Evolutionary conservation across 2,329 filamentous ascomycete genomes (phyloP).

Genomic region (Aspergillus fructus): DNA sequence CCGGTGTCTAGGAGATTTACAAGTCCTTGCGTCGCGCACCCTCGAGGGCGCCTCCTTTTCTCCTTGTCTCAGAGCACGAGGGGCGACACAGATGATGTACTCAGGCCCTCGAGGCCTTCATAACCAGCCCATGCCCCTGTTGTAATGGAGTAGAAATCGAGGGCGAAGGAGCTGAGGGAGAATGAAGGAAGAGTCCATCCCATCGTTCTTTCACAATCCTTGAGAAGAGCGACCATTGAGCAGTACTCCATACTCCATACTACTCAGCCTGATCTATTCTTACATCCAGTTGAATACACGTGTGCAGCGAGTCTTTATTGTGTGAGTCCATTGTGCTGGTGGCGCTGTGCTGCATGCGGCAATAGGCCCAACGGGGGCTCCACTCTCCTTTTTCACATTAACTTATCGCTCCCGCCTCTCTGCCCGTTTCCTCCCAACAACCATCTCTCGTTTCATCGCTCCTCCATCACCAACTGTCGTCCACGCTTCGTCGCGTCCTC

Average conservation of each 20-base stretch:
- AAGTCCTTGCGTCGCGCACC: slow-evolving; percentile 14
- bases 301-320: no score
- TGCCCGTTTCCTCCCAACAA: slow-evolving; percentile 15
- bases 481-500: slow-evolving; percentile 31
- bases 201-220: no score
- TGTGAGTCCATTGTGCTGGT: not conserved
- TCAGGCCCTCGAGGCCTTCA: slow-evolving; percentile 9
- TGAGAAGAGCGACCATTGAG: not conserved
- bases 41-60: slow-evolving; percentile 11
- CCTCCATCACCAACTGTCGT: slow-evolving; percentile 56
- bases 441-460: slow-evolving; percentile 5
- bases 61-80: slow-evolving; percentile 10
- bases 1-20: slow-evolving; percentile 8
- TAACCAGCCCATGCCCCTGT: slow-evolving; percentile 14
- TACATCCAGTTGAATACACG: not conserved
- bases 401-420: slow-evolving; percentile 21
- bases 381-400: slow-evolving; percentile 21
- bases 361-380: not conserved
- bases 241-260: slow-evolving; percentile 36
- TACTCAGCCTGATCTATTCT: not conserved
- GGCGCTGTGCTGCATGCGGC: not conserved
- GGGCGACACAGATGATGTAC: not conserved
- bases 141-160: slow-evolving; percentile 6
- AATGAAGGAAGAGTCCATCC: slow-evolving; percentile 12
- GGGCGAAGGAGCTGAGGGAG: slow-evolving; percentile 7